phyloP scores from a whole-genome alignment of 2,329 filamentous ascomycete genomes.

The Colletotrichum eleusines region DNA sequence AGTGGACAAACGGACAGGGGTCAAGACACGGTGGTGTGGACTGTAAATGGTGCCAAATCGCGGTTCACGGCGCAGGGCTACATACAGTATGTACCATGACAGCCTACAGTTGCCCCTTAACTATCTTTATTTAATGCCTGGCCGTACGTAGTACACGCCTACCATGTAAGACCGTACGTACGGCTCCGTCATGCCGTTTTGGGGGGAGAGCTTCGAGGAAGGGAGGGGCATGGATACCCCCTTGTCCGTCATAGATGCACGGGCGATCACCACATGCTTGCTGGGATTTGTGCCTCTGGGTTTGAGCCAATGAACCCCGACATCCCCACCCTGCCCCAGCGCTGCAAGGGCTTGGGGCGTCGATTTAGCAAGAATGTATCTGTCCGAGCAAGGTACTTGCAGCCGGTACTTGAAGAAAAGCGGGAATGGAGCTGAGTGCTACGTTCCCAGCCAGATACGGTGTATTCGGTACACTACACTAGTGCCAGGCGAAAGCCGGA shows the following conservation, averaged over 20 bases:
- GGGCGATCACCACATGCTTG: slow-evolving; percentile 41
- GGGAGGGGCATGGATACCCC: slow-evolving; percentile 9
- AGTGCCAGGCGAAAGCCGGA: slow-evolving; percentile 27
- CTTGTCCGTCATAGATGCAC: slow-evolving; percentile 29
- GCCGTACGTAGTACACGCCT: neutral
- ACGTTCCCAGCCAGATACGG: too few species aligned
- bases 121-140: neutral
- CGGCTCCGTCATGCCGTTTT: slow-evolving; percentile 26
- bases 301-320: slow-evolving; percentile 30
- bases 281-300: slow-evolving; percentile 30
- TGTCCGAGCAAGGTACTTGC: neutral
- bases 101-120: neutral
- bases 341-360: neutral
- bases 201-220: slow-evolving; percentile 15
- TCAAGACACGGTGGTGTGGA: neutral
- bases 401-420: neutral
- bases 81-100: too few species aligned
- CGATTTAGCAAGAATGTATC: neutral
- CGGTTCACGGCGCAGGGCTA: slow-evolving; percentile 1
- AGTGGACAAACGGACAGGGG: slow-evolving; percentile 30
- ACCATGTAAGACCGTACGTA: neutral
- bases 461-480: too few species aligned
- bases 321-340: neutral
- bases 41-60: neutral
- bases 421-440: slow-evolving; percentile 4